Evolutionary conservation across 345 rosid genomes (phyloP), one percentile per base, ranked within the genome.

Genomic region (Populus davidiana): DNA sequence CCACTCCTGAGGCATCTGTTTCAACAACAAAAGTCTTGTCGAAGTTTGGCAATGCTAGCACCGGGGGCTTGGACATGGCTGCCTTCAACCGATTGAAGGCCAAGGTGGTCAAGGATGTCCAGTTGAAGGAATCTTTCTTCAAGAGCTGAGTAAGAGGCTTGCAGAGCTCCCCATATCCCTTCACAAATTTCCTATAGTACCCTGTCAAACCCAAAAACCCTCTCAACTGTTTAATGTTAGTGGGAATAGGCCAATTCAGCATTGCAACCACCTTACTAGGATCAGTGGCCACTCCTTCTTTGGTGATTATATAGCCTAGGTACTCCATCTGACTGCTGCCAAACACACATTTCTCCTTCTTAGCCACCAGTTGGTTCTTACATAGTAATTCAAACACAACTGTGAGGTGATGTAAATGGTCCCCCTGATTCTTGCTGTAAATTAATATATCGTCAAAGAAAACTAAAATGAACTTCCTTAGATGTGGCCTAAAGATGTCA

Each of bases 91-190:
- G 23, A 1, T 62, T 6, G 0, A 23, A 62, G 25, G 66, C 0
- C 11, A n/a, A 0, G 0, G 20, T 62, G 0, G 6, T 0, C 6
- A 9, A 2, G 2, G 0, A 0, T 0, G 1, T 23, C 66, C 33
- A 62, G 27, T 20, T 5, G 8, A 62, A 62, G 0, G 0, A 18
- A 12, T 21, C 66, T 1, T 20, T 23, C 66, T 62, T n/a, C 9
- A 23, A 18, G 1, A 62, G 11, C 6, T 62, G 4, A 23, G 8
- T 20, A 5, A 62, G 27, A 1, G 66, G 66, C 1, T 12, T 20
- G 27, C 41, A 38, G 8, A 38, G 8, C 1, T 8, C 9, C 41
- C 0, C 41, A 7, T 38, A 38, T 1, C 41, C 10, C 33, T 9
- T 0, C 11, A 62, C n/a, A 23, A 62, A 61, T 5, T 23, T 20